Evolutionary conservation across 2,329 filamentous ascomycete genomes (phyloP).

Genomic region (Alternaria arborescens): DNA sequence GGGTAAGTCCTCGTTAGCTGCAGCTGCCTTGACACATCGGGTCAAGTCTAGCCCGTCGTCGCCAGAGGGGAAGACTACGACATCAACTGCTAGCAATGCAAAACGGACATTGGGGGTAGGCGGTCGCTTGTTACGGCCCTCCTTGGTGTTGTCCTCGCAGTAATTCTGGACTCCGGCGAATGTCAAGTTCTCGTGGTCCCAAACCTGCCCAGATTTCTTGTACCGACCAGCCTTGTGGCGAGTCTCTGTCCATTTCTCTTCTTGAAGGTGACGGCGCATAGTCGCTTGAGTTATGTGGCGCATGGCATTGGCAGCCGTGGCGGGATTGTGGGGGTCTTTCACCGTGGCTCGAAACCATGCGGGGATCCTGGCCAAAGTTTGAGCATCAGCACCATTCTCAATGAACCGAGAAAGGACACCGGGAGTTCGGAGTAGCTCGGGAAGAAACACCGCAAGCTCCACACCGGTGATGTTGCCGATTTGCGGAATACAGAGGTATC

Average conservation of each 20-base stretch:
- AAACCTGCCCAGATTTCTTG: background rate
- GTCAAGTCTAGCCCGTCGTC: slow-evolving; percentile 19
- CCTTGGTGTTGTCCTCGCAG: slow-evolving; percentile 5
- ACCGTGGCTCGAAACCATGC: background rate
- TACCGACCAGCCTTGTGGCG: background rate
- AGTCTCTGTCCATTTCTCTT: background rate
- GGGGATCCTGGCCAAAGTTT: background rate
- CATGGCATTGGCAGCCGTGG: background rate
- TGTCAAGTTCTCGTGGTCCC: background rate
- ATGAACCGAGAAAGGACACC: background rate
- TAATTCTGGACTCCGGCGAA: background rate
- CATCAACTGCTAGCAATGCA: background rate
- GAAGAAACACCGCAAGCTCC: slow-evolving; percentile 12
- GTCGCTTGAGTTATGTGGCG: background rate
- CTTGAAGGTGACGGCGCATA: background rate
- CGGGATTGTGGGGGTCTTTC: background rate
- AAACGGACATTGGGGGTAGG: slow-evolving; percentile 6
- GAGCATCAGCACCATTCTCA: background rate
- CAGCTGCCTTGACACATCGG: slow-evolving; percentile 13
- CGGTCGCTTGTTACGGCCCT: slow-evolving; percentile 3
- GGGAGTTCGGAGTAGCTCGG: background rate
- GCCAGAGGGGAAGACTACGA: slow-evolving; percentile 7
- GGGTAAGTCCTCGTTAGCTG: background rate
- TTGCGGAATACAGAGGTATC: slow-evolving; percentile 6
- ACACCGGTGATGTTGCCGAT: slow-evolving; percentile 15